Evolutionary conservation across 1,139 yeast genomes (phyloP), one percentile per base, ranked within the genome.

Genomic region (Blastobotrys aristatus): DNA sequence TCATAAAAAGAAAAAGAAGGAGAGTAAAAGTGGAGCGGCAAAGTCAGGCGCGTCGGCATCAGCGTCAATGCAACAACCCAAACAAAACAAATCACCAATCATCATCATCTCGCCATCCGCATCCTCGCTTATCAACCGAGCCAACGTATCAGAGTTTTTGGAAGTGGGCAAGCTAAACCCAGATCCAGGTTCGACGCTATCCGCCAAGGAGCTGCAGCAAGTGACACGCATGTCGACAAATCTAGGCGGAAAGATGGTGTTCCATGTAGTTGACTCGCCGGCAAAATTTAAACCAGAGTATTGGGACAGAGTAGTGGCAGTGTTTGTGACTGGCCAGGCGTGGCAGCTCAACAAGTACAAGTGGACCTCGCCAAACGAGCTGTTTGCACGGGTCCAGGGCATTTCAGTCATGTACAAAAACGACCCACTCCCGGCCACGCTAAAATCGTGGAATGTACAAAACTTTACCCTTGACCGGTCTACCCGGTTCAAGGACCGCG

Each of bases 271-370:
- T 22, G 95, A 87, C 63, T 85, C 85, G 51, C 89, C 89, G 5
- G 95, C 89, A 48, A 77, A 82, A 66, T 90, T 92, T 71, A 90
- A 89, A 62, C 96, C 96, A 2, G 98, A 92, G 62, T 89, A 94
- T 67, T 92, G 99, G 99, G 73, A 71, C 47, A 76, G 98, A 50
- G 97, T 94, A 1, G 86, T 92, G 43, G 97, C 96, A 0, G 87
- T 92, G 31, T 85, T 92, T 69, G 92, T 96, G 14, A 92, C 97
- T 1, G 98, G 99, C 16, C 98, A 92, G 69, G 76, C 83, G 46
- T 92, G 99, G 99, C 99, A 92, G 68, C 87, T 92, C 67, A 79
- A 86, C 59, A 80, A 82, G 59, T 92, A 92, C 67, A 85, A 84
- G 61, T 85, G 89, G 78, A 75, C 82, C 32, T 80, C 82, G 51